These are phyloP conservation scores for Trametes versicolor DNA, from an alignment of 1,284 basidiomycete species.

Conservation along the genomic window DNA sequence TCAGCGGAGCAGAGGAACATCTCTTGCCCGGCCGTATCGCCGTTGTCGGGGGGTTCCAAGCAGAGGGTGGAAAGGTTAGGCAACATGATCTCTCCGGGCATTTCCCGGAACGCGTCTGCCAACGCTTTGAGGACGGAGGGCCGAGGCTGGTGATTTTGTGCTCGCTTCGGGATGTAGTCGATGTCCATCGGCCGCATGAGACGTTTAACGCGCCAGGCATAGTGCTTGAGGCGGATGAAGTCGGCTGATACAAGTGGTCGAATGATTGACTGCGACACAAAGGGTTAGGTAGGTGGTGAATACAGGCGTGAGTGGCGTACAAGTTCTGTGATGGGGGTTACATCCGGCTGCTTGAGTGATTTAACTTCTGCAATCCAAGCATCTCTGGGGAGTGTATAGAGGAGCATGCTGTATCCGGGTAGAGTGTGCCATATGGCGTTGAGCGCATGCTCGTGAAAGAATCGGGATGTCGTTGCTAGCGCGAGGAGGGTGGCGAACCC, in stretches of 20 bases:
- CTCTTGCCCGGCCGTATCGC: not conserved
- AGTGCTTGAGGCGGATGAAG: constrained; percentile 13
- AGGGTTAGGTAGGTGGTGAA: too few relatives aligned
- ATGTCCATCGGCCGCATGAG: not conserved
- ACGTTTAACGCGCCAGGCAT: constrained; percentile 5
- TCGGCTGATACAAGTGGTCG: constrained; percentile 1
- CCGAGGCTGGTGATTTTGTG: not conserved
- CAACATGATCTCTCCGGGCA: not conserved
- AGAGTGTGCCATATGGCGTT: constrained; percentile 23
- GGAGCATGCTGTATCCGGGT: constrained; percentile 10
- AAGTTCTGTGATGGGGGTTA: not conserved
- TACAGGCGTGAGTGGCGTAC: not conserved
- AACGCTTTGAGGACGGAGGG: not conserved
- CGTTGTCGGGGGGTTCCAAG: not conserved
- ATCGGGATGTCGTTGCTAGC: constrained; percentile 18
- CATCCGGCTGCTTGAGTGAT: not conserved
- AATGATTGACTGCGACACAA: not conserved
- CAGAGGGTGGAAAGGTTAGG: constrained; percentile 12
- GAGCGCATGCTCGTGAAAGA: constrained; percentile 19
- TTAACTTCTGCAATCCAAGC: not conserved
- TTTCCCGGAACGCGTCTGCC: not conserved
- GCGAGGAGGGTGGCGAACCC: not conserved
- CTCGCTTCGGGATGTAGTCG: not conserved
- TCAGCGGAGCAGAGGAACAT: constrained; percentile 4
- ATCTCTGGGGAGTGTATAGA: constrained; percentile 14